A percentile compares a stretch with the other conserved stretches of the same genome.
Conservation (phyloP, 169 alveolate species). For the Pseudocohnilembus persalinus region DNA sequence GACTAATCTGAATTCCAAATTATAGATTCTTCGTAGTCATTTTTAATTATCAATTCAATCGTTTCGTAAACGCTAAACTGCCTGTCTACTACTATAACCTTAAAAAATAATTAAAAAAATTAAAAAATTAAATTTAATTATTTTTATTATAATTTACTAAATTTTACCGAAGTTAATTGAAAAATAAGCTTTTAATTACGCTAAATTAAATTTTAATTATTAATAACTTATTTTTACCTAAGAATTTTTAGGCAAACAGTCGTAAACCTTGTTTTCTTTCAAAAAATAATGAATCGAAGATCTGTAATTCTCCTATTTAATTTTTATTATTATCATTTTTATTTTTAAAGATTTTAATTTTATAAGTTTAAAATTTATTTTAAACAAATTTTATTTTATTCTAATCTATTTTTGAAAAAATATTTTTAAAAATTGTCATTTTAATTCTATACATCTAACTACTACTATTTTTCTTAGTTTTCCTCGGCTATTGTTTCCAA, state of each 20-base stretch:
- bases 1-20: slow-evolving; percentile 26
- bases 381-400: no score
- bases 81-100: slow-evolving; percentile 17
- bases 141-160: not conserved
- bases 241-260: slow-evolving; percentile 26
- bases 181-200: not conserved
- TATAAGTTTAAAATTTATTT: not conserved
- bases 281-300: slow-evolving; percentile 23
- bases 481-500: no score
- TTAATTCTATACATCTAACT: not conserved
- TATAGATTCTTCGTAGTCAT: slow-evolving; percentile 24
- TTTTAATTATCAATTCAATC: slow-evolving; percentile 15
- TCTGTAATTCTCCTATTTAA: slow-evolving; percentile 1
- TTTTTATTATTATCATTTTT: no score
- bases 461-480: no score
- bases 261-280: slow-evolving; percentile 24
- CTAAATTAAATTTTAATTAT: not conserved
- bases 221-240: not conserved
- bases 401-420: no score
- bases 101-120: not conserved
- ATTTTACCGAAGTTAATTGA: no score
- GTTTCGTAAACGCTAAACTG: slow-evolving; percentile 5
- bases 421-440: no score
- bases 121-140: not conserved
- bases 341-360: no score